Percentiles rank a stretch among this genome's conserved stretches.
Evolutionary conservation across 805 yeast species (phyloP).

Genomic region (Candida pini): DNA sequence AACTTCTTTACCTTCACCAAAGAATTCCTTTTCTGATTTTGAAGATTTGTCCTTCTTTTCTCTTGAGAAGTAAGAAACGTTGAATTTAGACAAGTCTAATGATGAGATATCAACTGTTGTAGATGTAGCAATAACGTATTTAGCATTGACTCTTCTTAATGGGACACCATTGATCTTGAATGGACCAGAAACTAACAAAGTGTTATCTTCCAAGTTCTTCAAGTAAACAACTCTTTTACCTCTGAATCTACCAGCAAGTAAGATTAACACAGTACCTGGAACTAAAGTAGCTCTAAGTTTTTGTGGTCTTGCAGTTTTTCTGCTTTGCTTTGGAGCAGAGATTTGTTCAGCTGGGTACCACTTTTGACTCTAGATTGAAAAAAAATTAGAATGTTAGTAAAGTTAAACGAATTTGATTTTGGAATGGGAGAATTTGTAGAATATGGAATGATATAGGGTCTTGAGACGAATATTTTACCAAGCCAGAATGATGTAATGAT

Average conservation of each 20-base stretch:
- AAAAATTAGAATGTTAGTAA: slow-evolving; percentile 9
- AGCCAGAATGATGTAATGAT: too few species aligned
- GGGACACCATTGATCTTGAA: slow-evolving; percentile 99
- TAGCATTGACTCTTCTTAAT: slow-evolving; percentile 97
- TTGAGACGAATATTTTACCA: too few species aligned
- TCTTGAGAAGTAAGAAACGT: slow-evolving; percentile 93
- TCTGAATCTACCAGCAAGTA: slow-evolving; percentile 99
- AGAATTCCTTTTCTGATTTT: slow-evolving; percentile 91
- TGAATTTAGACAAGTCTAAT: slow-evolving; percentile 85
- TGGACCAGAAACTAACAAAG: slow-evolving; percentile 95
- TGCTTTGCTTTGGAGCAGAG: slow-evolving; percentile 80
- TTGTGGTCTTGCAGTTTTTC: slow-evolving; percentile 91
- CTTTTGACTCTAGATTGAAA: slow-evolving; percentile 53
- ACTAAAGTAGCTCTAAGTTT: slow-evolving; percentile 74
- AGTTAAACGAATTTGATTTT: background rate
- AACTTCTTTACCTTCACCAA: slow-evolving; percentile 72
- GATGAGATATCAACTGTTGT: slow-evolving; percentile 76
- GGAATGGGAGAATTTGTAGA: background rate
- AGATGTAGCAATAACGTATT: slow-evolving; percentile 98
- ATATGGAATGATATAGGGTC: too few species aligned
- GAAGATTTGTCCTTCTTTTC: slow-evolving; percentile 79
- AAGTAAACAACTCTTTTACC: slow-evolving; percentile 99
- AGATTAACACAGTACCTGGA: slow-evolving; percentile 54
- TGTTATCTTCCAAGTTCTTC: slow-evolving; percentile 96
- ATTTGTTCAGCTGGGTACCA: slow-evolving; percentile 94